Evolutionary conservation across 225 moss, liverwort and hornwort species (phyloP), one percentile per base, ranked within the genome.

Genomic region (Sphagnum tenellum): DNA sequence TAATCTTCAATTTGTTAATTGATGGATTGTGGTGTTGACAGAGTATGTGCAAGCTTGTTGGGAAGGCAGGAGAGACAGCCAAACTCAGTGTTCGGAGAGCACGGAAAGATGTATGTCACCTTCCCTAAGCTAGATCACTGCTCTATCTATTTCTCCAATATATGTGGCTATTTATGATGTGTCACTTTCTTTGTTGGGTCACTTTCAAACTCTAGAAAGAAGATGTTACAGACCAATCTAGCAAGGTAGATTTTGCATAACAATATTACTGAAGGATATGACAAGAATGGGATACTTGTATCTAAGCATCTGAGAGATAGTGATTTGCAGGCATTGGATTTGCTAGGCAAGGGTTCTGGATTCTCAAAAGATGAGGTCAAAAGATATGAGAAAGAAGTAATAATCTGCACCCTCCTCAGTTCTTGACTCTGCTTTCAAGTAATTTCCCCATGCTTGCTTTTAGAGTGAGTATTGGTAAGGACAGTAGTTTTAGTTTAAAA

Each of bases 71-170:
- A 9, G 98, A 98, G 74, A 74, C 67, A 49, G 89, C 98, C 2
- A 98, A 98, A 73, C 67, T 93, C 4, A 93, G 89, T 61, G 12
- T 98, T 47, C 75, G 93, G 29, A 98, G 98, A 75, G 93, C 87
- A 44, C 79, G 98, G 2, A 98, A 98, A 68, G 98, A 98, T 68
- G 98, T 93, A 79, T 77, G 73, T 74, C 52, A 6, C 6, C 6
- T 9, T 9, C 2, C 6, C 52, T 9, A 9, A 52, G 7, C 52
- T 9, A 5, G 52, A 6, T 52, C 7, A 52, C 52, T 52, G 7
- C 52, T 52, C 9, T 6, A 5, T 52, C 7, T 9, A 52, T 52
- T 6, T 52, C 7, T 9, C 9, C 52, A 9, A 29, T 29, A 29
- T 6, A 52, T 52, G 52, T 52, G 52, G 52, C 9, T 52, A 9